Percentiles rank a stretch among this genome's conserved stretches.
phyloP scores from a whole-genome alignment of 2,329 filamentous ascomycete genomes.

The Claviceps sp. region DNA sequence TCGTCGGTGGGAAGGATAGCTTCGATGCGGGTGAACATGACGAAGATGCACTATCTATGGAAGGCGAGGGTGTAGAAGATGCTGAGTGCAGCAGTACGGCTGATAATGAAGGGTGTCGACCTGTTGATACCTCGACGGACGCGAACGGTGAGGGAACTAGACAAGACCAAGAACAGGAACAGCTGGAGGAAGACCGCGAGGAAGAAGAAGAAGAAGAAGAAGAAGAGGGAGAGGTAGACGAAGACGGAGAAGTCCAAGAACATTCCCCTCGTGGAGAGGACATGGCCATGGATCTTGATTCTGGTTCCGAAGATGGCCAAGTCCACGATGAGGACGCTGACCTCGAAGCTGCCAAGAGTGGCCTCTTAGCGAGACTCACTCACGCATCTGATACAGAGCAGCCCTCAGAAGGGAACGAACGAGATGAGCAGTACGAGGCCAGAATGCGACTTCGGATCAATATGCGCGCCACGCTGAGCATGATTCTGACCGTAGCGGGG shows the following conservation, averaged over 20 bases:
- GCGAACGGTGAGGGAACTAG: not conserved
- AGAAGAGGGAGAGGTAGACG: constrained; percentile 7
- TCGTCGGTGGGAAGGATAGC: constrained; percentile 28
- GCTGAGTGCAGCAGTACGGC: not conserved
- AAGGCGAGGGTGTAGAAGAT: constrained; percentile 10
- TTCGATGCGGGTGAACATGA: constrained; percentile 31
- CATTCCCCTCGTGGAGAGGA: constrained; percentile 15
- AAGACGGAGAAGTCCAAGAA: constrained; percentile 6
- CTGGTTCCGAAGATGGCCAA: constrained; percentile 20
- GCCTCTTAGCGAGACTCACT: constrained; percentile 33
- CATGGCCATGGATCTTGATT: constrained; percentile 30
- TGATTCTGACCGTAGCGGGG: constrained; percentile 79
- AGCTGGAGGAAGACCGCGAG: not conserved
- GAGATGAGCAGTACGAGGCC: constrained; percentile 14
- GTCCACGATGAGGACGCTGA: constrained; percentile 18
- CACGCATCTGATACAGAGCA: constrained; percentile 13
- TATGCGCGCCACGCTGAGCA: constrained; percentile 66
- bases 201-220: constrained; percentile 7
- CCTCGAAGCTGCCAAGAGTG: constrained; percentile 34
- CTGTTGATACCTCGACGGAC: not conserved
- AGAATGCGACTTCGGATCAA: constrained; percentile 29
- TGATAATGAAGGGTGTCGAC: constrained; percentile 9
- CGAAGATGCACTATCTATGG: constrained; percentile 21
- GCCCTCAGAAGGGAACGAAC: constrained; percentile 9
- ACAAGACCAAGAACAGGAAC: constrained; percentile 6